Evolutionary conservation across 192 early-diverging fungal species (phyloP).

Genomic region (Gonapodya prolifera): DNA sequence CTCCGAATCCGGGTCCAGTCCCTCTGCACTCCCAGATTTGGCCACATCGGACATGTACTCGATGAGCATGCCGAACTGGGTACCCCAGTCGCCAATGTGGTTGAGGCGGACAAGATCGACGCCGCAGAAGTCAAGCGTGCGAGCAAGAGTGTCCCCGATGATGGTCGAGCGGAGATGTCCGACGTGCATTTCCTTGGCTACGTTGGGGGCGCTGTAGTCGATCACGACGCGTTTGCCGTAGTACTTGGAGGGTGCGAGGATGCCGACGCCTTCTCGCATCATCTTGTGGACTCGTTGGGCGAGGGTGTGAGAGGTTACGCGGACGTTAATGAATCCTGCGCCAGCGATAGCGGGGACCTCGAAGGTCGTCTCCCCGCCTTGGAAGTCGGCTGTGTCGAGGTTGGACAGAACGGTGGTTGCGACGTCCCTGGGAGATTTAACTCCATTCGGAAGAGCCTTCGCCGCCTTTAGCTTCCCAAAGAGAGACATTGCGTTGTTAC

Average conservation of each 20-base stretch:
- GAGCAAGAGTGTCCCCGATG: conserved; percentile 85
- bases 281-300: neutral
- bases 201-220: conserved; percentile 93
- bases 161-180: conserved; percentile 97
- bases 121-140: conserved; percentile 71
- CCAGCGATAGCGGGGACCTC: neutral
- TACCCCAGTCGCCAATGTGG: conserved; percentile 99
- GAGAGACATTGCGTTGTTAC: neutral
- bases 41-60: conserved; percentile 51
- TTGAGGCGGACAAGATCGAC: conserved; percentile 82
- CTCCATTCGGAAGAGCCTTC: neutral
- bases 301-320: neutral
- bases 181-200: conserved; percentile 97
- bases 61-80: conserved; percentile 74
- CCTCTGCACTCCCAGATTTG: conserved; percentile 67
- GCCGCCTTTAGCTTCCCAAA: neutral
- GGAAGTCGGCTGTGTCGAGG: neutral
- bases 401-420: neutral
- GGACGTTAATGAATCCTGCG: neutral
- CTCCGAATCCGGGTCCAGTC: conserved; percentile 59
- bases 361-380: neutral
- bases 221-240: conserved; percentile 66
- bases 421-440: neutral
- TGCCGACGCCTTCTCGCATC: neutral
- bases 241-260: neutral